Conservation (phyloP, 495 filamentous ascomycete genomes). For the Margaritispora aquatica region DNA sequence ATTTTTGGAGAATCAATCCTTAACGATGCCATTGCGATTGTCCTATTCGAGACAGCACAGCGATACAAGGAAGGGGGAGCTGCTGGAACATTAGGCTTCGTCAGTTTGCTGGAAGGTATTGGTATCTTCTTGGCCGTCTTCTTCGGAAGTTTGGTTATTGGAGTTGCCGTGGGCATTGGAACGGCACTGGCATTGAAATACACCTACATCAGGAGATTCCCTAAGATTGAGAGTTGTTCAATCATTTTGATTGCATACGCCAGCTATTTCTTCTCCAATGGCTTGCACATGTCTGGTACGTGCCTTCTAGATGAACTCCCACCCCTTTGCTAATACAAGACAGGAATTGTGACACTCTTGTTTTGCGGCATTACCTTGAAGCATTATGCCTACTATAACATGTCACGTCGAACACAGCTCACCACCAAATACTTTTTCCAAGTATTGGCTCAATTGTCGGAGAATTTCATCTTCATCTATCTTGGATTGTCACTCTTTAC, state of each 20-base stretch:
- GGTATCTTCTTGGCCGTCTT: constrained; percentile 95
- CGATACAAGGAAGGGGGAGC: constrained; percentile 58
- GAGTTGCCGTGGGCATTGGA: constrained; percentile 75
- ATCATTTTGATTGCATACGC: constrained; percentile 92
- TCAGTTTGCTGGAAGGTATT: constrained; percentile 80
- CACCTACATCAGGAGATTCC: constrained; percentile 83
- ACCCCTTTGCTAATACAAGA: constrained; percentile 12
- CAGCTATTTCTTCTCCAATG: constrained; percentile 96
- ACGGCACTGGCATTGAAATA: constrained; percentile 88
- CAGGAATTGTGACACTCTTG: constrained; percentile 92
- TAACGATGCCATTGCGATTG: constrained; percentile 97
- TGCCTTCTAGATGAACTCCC: background rate
- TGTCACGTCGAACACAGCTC: constrained; percentile 94
- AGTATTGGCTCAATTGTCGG: constrained; percentile 87
- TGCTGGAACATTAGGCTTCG: constrained; percentile 56
- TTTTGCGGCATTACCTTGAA: constrained; percentile 98
- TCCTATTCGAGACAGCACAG: constrained; percentile 96
- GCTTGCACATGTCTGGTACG: constrained; percentile 88
- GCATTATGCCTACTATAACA: constrained; percentile 99
- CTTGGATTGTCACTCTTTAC: constrained; percentile 92
- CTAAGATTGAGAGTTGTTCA: constrained; percentile 94
- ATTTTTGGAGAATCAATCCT: constrained; percentile 98
- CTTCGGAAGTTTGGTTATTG: constrained; percentile 88
- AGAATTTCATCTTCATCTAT: constrained; percentile 99
- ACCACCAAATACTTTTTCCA: constrained; percentile 98